Base-by-base conservation (phyloP, 176 grass and related monocot species). In the Pontederia paniculata region DNA sequence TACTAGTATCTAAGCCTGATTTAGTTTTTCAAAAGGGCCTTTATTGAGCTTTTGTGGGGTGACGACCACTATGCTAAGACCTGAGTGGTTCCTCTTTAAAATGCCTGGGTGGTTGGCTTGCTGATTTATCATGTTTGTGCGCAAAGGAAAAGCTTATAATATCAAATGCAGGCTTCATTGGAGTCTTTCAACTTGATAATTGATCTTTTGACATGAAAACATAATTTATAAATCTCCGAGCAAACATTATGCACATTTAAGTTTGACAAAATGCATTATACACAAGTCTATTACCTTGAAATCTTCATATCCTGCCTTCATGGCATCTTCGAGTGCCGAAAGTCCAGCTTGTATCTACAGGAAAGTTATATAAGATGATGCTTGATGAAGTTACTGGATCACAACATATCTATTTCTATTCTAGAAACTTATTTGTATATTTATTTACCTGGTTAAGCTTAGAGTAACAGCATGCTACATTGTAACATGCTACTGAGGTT, bases 401-500 rank as follows among this genome's bases (percentile, higher is more conserved):
- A 44, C 45, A 17, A 42, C 45, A 54, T 43, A n/a, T 59, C 19
- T 16, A 53, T 12, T 50, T 15, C 0, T 55, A 15, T 68, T 55
- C 22, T 16, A 18, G 6, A 31, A 25, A 68, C 53, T 54, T 21
- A 54, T 41, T 55, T 28, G n/a, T 23, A 20, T 6, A 9, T 23
- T 48, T 5, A 20, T 3, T 20, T 74, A 98, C 93, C 86, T 75
- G 80, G 70, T 79, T 77, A 56, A 98, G 93, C 37, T 90, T 98
- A 21, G 93, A 90, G 44, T 98, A 91, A 78, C 83, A 84, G 55
- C 93, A 98, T 1, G 93, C 93, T 5, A 98, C 86, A 77, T 98
- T 98, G 72, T 98, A 98, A 69, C 80, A 88, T 42, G 93, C 80
- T 53, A 98, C 63, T 19, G 93, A 76, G 21, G 78, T 54, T 51